Evolutionary conservation across 768 basidiomycete genomes (phyloP).

Genomic region (Lactarius tabidus): DNA sequence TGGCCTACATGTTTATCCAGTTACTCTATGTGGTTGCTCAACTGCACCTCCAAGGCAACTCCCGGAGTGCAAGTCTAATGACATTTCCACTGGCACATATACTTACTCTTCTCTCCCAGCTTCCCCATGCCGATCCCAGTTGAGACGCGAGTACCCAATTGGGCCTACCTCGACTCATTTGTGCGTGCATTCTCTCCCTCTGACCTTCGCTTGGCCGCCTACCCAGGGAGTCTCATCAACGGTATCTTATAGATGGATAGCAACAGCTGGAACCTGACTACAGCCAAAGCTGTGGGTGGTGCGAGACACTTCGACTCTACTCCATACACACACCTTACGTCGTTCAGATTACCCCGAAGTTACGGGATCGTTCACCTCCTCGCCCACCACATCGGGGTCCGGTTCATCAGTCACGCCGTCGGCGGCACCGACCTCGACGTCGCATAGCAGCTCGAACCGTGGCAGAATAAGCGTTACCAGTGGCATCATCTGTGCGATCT

Average conservation of each 20-base stretch:
- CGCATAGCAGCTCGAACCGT: conserved; percentile 31
- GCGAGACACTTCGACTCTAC: not conserved
- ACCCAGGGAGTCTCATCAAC: not conserved
- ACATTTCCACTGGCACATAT: too few relatives aligned
- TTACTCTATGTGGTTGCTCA: conserved; percentile 12
- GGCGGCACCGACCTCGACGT: not conserved
- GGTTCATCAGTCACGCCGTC: too few relatives aligned
- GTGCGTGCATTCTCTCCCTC: conserved; percentile 28
- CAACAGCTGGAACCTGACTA: conserved; percentile 6
- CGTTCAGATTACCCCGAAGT: too few relatives aligned
- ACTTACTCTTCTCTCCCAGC: not conserved
- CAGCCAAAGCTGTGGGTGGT: not conserved
- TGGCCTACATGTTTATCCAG: not conserved
- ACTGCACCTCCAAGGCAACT: conserved; percentile 1
- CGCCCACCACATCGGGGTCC: too few relatives aligned
- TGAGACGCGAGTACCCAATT: conserved; percentile 43
- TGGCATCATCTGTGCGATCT: conserved; percentile 45
- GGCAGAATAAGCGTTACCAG: conserved; percentile 63
- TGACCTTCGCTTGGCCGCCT: not conserved
- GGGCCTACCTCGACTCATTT: conserved; percentile 45
- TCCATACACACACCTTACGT: too few relatives aligned
- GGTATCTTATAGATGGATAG: not conserved
- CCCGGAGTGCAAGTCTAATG: conserved; percentile 12
- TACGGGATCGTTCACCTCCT: not conserved
- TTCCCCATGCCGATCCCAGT: conserved; percentile 35